Conservation (phyloP, 805 yeast genomes). For the Saccharomycopsis malanga region DNA sequence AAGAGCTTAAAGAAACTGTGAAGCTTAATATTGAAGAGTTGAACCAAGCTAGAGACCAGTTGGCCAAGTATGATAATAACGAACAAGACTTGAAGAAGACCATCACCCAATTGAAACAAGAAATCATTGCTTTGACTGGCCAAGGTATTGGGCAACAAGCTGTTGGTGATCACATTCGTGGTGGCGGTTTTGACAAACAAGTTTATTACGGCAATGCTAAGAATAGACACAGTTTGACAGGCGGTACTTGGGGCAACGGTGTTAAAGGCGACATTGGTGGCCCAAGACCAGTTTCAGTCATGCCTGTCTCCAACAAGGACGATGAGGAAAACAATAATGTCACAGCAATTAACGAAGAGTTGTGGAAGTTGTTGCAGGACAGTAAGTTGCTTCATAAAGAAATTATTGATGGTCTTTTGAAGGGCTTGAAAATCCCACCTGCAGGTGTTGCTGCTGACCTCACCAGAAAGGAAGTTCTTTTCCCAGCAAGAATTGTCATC, state of each 20-base stretch:
- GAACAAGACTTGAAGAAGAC: slow-evolving; percentile 61
- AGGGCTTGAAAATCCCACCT: slow-evolving; percentile 78
- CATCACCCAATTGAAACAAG: slow-evolving; percentile 40
- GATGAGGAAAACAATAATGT: slow-evolving; percentile 38
- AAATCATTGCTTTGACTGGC: slow-evolving; percentile 37
- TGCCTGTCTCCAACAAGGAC: slow-evolving; percentile 47
- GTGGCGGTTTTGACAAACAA: slow-evolving; percentile 22
- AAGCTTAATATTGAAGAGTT: slow-evolving; percentile 54
- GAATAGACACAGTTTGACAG: slow-evolving; percentile 27
- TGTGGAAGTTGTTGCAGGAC: slow-evolving; percentile 63
- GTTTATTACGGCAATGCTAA: slow-evolving; percentile 21
- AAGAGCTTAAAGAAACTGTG: slow-evolving; percentile 57
- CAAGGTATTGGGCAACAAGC: slow-evolving; percentile 14
- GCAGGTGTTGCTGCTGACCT: slow-evolving; percentile 79
- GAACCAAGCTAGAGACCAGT: slow-evolving; percentile 49
- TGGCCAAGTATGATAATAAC: slow-evolving; percentile 52
- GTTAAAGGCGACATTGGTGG: slow-evolving; percentile 31
- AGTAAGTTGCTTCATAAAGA: slow-evolving; percentile 71
- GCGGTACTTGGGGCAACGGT: slow-evolving; percentile 26
- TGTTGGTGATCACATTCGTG: slow-evolving; percentile 9
- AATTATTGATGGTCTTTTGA: slow-evolving; percentile 77
- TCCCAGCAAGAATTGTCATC: slow-evolving; percentile 93
- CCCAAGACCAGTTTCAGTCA: slow-evolving; percentile 55
- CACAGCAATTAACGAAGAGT: slow-evolving; percentile 68
- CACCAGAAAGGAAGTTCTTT: slow-evolving; percentile 82